A percentile compares a stretch with the other conserved stretches of the same genome.
Evolutionary conservation across 768 basidiomycete genomes (phyloP).

Genomic region (Lactifluus pinguis): DNA sequence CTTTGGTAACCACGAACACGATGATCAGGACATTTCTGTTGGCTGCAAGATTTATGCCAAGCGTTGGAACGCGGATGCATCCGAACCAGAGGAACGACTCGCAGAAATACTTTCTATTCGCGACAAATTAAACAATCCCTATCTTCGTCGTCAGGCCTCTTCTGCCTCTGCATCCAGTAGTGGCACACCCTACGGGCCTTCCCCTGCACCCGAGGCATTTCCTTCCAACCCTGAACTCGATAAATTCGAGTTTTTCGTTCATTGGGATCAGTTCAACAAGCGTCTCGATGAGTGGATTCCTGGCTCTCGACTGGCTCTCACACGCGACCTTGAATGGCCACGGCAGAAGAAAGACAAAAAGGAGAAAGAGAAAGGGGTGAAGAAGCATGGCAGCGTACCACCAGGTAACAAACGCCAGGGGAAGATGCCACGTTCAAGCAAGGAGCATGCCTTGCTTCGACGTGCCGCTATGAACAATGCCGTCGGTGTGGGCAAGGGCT

Average conservation of each 20-base stretch:
- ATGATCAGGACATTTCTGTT: conserved; percentile 66
- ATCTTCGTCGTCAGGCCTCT: conserved; percentile 35
- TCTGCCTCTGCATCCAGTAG: conserved; percentile 28
- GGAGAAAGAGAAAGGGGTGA: conserved; percentile 37
- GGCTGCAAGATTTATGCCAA: conserved; percentile 95
- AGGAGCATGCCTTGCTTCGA: conserved; percentile 19
- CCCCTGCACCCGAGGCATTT: conserved; percentile 34
- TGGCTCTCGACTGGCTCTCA: conserved; percentile 76
- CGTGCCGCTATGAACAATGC: conserved; percentile 35
- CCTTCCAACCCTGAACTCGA: conserved; percentile 50
- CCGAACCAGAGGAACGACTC: conserved; percentile 72
- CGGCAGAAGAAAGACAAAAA: conserved; percentile 72
- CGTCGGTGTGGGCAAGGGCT: conserved; percentile 20
- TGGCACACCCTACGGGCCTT: conserved; percentile 2
- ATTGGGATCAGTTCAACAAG: conserved; percentile 99
- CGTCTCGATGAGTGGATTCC: conserved; percentile 97
- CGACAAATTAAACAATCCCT: conserved; percentile 65
- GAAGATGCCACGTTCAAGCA: conserved; percentile 20
- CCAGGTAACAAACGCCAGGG: conserved; percentile 19
- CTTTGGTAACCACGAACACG: conserved; percentile 8
- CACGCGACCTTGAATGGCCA: conserved; percentile 90
- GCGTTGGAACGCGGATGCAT: conserved; percentile 63
- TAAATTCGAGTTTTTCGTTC: conserved; percentile 91
- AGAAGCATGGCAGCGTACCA: conserved; percentile 40
- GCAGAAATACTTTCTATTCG: conserved; percentile 95